Conservation (phyloP, 2,329 filamentous ascomycete species). For the Xylaria sp. region DNA sequence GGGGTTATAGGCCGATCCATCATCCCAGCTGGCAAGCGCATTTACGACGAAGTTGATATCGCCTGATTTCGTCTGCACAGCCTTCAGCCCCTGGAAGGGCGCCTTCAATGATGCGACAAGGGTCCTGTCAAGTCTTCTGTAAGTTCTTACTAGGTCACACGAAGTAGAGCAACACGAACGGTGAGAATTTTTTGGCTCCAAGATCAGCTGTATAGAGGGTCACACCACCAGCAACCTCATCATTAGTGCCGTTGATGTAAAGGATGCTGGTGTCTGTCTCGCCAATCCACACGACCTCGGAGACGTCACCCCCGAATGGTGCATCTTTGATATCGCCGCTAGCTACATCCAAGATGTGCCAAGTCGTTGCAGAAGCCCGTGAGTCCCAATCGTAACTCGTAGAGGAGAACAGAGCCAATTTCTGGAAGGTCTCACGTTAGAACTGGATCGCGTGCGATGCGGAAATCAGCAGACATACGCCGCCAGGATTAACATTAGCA, state of each 20-base stretch:
- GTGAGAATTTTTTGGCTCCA: constrained; percentile 30
- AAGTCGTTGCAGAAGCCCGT: constrained; percentile 25
- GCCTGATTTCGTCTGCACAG: constrained; percentile 32
- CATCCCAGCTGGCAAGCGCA: constrained; percentile 28
- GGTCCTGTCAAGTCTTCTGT: constrained; percentile 23
- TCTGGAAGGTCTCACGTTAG: constrained; percentile 26
- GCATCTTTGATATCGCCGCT: constrained; percentile 29
- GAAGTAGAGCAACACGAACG: constrained; percentile 25
- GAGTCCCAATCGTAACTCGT: constrained; percentile 32
- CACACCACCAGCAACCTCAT: constrained; percentile 30
- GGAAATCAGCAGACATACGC: constrained; percentile 19
- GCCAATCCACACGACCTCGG: constrained; percentile 34
- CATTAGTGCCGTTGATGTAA: constrained; percentile 36
- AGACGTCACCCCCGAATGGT: constrained; percentile 33
- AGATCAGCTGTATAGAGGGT: constrained; percentile 35
- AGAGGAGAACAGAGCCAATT: constrained; percentile 32
- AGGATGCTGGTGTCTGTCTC: constrained; percentile 32
- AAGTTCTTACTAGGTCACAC: constrained; percentile 6
- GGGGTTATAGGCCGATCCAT: constrained; percentile 33
- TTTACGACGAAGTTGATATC: constrained; percentile 36
- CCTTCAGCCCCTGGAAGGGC: constrained; percentile 35
- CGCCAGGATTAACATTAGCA: constrained; percentile 33
- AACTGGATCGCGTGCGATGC: not conserved
- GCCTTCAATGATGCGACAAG: constrained; percentile 32
- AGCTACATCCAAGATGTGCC: constrained; percentile 33